Base-by-base conservation (phyloP, 2,329 filamentous ascomycete genomes). In the Microcyclosporella mali region DNA sequence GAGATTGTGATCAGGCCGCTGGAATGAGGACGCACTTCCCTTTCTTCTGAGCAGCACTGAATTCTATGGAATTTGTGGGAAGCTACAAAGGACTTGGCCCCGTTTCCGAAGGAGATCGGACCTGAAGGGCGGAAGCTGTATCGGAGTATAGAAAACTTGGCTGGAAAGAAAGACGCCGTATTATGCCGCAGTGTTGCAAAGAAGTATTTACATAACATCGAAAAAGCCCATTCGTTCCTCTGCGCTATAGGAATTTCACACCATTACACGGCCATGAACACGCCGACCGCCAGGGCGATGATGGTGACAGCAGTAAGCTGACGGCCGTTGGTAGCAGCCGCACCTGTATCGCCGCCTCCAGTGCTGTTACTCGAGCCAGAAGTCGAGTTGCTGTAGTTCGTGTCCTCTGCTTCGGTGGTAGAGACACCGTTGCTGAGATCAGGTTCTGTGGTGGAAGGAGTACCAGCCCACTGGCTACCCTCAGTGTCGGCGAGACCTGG, bases 401-500 rank as follows among this genome's bases (percentile, higher is more conserved):
- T 38, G 14, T 15, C 18, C 11, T 27, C 14, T 9, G 47, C 48
- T 32, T 47, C 42, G 6, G 46, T 51, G 8, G 27, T 37, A 8
- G 44, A 40, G 10, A 56, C 50, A 17, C 59, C 58, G 33, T 62
- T 51, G 33, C 66, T 64, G 33, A 67, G 64, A 28, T 67, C 60
- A 8, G 64, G 67, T 18, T 69, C 63, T 19, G 66, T 66, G 47
- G 73, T 72, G 35, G 70, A 72, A 50, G 69, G 71, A 48, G 72
- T 65, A 39, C 67, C 64, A 18, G 74, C 69, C 51, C 68, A 73
- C 31, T 66, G 69, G 37, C 69, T 64, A 41, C 71, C 71, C 21
- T 6, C 21, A 31, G 64, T 57, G 41, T 70, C 76, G 11, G 46
- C 50, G 43, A 82, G 73, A 54, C 79, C 79, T 17, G 67, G 67